These are phyloP conservation scores for Elaeagnus macrophylla DNA, from an alignment of 306 rosid genomes.

Conservation along the genomic window DNA sequence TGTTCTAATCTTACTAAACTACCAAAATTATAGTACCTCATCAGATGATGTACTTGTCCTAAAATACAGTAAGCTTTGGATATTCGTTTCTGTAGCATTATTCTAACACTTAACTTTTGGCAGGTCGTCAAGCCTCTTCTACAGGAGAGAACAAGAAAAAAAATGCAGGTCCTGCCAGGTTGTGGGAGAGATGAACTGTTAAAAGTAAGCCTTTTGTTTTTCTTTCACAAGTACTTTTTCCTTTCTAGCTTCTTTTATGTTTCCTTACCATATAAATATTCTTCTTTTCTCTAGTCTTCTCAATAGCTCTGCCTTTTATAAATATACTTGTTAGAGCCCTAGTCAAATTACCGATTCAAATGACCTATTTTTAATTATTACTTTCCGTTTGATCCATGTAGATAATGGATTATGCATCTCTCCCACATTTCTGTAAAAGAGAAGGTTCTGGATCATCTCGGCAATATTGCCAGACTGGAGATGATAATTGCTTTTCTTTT, in stretches of 20 bases:
- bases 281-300: no score
- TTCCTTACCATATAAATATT: no score
- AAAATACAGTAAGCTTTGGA: not conserved
- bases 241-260: no score
- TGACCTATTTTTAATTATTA: slow-evolving; percentile 11
- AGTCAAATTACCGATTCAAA: slow-evolving; percentile 4
- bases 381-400: slow-evolving; percentile 25
- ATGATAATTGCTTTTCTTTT: slow-evolving; percentile 59
- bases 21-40: no score
- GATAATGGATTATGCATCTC: slow-evolving; percentile 81
- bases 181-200: slow-evolving; percentile 82
- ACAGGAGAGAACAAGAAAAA: slow-evolving; percentile 89
- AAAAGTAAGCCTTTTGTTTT: slow-evolving; percentile 38
- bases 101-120: slow-evolving; percentile 11
- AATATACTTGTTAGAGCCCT: no score
- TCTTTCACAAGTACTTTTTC: no score
- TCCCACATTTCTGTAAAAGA: slow-evolving; percentile 77
- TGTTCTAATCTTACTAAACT: not conserved
- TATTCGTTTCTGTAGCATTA: slow-evolving; percentile 2
- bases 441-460: slow-evolving; percentile 80
- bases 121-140: slow-evolving; percentile 97
- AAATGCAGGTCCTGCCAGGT: slow-evolving; percentile 75
- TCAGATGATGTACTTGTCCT: no score
- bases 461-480: slow-evolving; percentile 31
- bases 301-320: no score